A percentile compares a stretch with the other conserved stretches of the same genome.
phyloP scores from a whole-genome alignment of 306 rosid genomes.

The Gleditsia sinensis region DNA sequence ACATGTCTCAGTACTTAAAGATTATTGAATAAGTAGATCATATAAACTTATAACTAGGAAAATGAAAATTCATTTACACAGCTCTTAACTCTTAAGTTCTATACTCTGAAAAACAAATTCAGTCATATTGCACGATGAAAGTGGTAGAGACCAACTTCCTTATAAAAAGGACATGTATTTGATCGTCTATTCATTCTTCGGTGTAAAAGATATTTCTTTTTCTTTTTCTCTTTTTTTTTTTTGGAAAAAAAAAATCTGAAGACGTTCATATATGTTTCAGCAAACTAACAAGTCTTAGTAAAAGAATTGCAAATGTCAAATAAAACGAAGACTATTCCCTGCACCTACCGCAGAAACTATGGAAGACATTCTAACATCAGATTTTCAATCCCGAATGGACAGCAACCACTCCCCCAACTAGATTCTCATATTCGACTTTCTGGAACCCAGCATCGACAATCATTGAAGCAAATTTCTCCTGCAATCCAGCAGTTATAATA shows the following conservation, averaged over 20 bases:
- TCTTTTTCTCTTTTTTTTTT: no score
- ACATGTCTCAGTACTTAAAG: no score
- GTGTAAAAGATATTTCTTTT: not conserved
- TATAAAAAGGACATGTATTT: not conserved
- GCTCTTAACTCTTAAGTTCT: not conserved
- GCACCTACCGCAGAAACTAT: no score
- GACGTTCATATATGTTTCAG: not conserved
- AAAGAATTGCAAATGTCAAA: conserved; percentile 30
- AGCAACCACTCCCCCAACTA: conserved; percentile 94
- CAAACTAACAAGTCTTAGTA: not conserved
- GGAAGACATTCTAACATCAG: no score
- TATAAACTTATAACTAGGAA: no score
- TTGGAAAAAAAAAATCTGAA: no score
- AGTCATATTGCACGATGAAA: not conserved
- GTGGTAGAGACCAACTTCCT: not conserved
- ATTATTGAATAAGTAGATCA: no score
- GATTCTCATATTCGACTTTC: conserved; percentile 86
- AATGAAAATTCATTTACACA: not conserved
- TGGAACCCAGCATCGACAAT: conserved; percentile 85
- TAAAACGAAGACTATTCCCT: not conserved
- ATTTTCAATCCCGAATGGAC: conserved; percentile 87
- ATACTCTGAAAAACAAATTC: not conserved
- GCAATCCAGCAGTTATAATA: conserved; percentile 40
- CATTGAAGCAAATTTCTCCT: conserved; percentile 89
- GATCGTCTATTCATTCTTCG: not conserved